phyloP scores from a whole-genome alignment of 805 yeast genomes.

The Metschnikowia borealis region DNA sequence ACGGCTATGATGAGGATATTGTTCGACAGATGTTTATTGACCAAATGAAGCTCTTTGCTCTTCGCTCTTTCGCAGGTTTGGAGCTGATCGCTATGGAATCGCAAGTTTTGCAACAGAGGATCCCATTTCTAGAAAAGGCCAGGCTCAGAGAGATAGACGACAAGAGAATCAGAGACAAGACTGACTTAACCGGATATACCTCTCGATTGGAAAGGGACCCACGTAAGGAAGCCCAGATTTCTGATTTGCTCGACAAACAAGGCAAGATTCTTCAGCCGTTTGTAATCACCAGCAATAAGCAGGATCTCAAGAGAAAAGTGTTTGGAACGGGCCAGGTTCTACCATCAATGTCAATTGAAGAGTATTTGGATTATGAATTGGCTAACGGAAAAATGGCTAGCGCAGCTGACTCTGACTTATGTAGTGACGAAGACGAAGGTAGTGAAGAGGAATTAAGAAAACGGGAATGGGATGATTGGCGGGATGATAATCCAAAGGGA shows the following conservation, averaged over 20 bases:
- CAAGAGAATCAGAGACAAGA: conserved; percentile 6
- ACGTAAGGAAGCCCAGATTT: conserved; percentile 17
- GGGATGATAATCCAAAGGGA: conserved; percentile 80
- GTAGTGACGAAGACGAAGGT: conserved; percentile 56
- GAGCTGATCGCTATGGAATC: conserved; percentile 63
- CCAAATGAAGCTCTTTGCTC: conserved; percentile 49
- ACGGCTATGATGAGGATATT: conserved; percentile 37
- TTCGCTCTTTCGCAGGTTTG: conserved; percentile 52
- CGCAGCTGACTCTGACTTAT: conserved; percentile 38
- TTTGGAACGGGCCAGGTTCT: conserved; percentile 88
- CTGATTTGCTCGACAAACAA: conserved; percentile 51
- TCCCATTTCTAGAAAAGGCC: not conserved
- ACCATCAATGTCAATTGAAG: conserved; percentile 95
- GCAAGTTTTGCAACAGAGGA: conserved; percentile 44
- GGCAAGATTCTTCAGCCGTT: conserved; percentile 87
- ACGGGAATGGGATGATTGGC: conserved; percentile 91
- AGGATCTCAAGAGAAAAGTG: conserved; percentile 59
- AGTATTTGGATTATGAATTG: conserved; percentile 79
- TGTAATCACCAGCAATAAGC: conserved; percentile 56
- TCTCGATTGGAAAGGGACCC: conserved; percentile 59
- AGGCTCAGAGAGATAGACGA: conserved; percentile 3
- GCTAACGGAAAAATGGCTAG: conserved; percentile 75
- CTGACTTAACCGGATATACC: conserved; percentile 49
- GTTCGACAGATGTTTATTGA: conserved; percentile 53
- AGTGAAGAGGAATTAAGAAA: conserved; percentile 67